Evolutionary conservation across 257 asterid species (phyloP).

Genomic region (Salvia rosmarinus): DNA sequence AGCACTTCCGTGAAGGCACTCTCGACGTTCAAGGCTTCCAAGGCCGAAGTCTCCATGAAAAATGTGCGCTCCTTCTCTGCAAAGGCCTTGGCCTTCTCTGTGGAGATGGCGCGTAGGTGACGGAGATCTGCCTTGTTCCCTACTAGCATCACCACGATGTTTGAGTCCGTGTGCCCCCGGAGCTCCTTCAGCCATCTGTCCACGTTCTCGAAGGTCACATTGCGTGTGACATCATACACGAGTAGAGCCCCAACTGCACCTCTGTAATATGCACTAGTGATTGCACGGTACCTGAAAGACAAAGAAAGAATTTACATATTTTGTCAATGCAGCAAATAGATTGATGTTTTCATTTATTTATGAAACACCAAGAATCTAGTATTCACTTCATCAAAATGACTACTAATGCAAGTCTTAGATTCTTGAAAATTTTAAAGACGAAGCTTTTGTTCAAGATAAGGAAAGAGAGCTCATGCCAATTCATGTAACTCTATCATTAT

Average conservation of each 20-base stretch:
- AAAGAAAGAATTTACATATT: background rate
- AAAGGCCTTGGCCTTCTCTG: constrained; percentile 58
- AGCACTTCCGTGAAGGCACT: constrained; percentile 80
- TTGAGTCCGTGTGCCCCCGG: constrained; percentile 74
- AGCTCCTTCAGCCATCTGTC: constrained; percentile 89
- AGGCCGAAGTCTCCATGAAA: constrained; percentile 88
- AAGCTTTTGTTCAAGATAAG: background rate
- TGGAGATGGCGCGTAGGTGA: constrained; percentile 69
- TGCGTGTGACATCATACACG: constrained; percentile 78
- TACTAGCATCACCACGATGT: constrained; percentile 81
- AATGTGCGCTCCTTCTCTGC: constrained; percentile 67
- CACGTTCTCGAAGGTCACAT: constrained; percentile 73
- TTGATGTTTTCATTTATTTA: too few species aligned
- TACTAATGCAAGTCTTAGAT: background rate
- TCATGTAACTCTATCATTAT: background rate
- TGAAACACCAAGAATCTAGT: background rate
- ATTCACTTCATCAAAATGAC: background rate
- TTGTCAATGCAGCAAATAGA: too few species aligned
- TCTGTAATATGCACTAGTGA: constrained; percentile 83
- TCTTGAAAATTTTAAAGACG: background rate
- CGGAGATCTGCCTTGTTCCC: constrained; percentile 90
- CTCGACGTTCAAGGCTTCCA: constrained; percentile 76
- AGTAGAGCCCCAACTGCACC: constrained; percentile 85
- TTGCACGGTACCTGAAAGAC: constrained; percentile 73
- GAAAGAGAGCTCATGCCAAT: background rate